These are phyloP conservation scores for Spathaspora passalidarum DNA, from an alignment of 805 yeast species.

Conservation along the genomic window DNA sequence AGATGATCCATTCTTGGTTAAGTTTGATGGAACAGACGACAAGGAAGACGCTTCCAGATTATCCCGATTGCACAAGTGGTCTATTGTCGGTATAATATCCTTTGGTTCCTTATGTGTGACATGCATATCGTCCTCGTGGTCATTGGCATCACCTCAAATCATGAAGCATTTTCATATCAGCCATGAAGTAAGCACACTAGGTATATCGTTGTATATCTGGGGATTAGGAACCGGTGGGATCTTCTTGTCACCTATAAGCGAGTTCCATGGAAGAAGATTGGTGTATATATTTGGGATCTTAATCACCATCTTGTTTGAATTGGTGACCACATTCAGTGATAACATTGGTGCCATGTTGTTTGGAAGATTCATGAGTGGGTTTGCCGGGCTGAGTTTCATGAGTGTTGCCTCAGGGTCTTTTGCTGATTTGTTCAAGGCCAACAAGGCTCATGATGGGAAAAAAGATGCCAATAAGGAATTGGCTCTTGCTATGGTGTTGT, in stretches of 20 bases:
- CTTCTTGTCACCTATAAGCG: conserved; percentile 57
- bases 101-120: conserved; percentile 24
- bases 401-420: conserved; percentile 29
- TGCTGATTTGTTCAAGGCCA: conserved; percentile 23
- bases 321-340: conserved; percentile 22
- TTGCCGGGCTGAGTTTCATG: conserved; percentile 27
- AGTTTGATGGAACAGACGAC: conserved; percentile 23
- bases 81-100: conserved; percentile 20
- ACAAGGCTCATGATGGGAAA: conserved; percentile 6
- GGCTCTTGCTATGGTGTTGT: conserved; percentile 21
- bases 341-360: conserved; percentile 25
- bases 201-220: conserved; percentile 26
- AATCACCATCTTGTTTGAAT: conserved; percentile 19
- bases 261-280: conserved; percentile 58
- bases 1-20: conserved; percentile 12
- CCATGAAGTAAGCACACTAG: conserved; percentile 23
- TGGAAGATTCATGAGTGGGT: conserved; percentile 25
- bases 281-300: conserved; percentile 35
- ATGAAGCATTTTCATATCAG: conserved; percentile 20
- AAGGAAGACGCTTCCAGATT: conserved; percentile 21
- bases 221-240: conserved; percentile 29
- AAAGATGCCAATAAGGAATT: conserved; percentile 17
- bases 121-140: conserved; percentile 27
- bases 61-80: conserved; percentile 23
- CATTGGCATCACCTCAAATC: conserved; percentile 22